Evolutionary conservation across 768 basidiomycete genomes (phyloP).

Genomic region (Suillus fuscotomentosus): DNA sequence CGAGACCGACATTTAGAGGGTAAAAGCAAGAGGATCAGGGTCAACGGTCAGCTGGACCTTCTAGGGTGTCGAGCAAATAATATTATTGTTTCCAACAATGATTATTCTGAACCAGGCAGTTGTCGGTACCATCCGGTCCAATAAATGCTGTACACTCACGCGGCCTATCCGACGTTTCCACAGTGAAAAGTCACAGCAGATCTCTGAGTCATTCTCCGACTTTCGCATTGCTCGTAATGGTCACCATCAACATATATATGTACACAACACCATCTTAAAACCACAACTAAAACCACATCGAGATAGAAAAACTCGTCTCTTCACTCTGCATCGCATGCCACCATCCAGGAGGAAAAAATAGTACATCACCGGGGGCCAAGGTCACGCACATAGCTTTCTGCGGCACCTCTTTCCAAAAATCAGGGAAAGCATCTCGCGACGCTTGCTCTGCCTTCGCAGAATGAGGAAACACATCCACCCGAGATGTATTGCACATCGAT

Average conservation of each 20-base stretch:
- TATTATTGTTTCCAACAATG: slow-evolving; percentile 16
- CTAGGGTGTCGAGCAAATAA: slow-evolving; percentile 16
- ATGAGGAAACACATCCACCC: slow-evolving; percentile 70
- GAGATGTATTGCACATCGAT: slow-evolving; percentile 79
- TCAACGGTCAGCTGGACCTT: slow-evolving; percentile 13
- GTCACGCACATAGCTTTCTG: slow-evolving; percentile 59
- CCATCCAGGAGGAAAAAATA: slow-evolving; percentile 92
- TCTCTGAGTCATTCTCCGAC: not conserved
- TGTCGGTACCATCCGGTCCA: slow-evolving; percentile 28
- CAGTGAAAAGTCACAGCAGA: not conserved
- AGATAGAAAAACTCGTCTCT: slow-evolving; percentile 80
- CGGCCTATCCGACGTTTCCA: slow-evolving; percentile 8
- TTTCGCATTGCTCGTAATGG: not conserved
- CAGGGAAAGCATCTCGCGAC: slow-evolving; percentile 35
- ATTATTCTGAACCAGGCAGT: slow-evolving; percentile 14
- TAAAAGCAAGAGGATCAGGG: slow-evolving; percentile 1
- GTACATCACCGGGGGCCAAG: slow-evolving; percentile 78
- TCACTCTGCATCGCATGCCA: slow-evolving; percentile 93
- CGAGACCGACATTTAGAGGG: slow-evolving; percentile 25
- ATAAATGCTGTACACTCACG: slow-evolving; percentile 18
- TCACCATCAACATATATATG: not conserved
- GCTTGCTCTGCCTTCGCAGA: slow-evolving; percentile 21
- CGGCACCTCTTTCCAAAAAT: slow-evolving; percentile 57
- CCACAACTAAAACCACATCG: slow-evolving; percentile 80
- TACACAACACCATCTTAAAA: not conserved